Evolutionary conservation across 176 grass and related monocot genomes (phyloP), one percentile per base, ranked within the genome.

Genomic region (Urochloa ruziziensis): DNA sequence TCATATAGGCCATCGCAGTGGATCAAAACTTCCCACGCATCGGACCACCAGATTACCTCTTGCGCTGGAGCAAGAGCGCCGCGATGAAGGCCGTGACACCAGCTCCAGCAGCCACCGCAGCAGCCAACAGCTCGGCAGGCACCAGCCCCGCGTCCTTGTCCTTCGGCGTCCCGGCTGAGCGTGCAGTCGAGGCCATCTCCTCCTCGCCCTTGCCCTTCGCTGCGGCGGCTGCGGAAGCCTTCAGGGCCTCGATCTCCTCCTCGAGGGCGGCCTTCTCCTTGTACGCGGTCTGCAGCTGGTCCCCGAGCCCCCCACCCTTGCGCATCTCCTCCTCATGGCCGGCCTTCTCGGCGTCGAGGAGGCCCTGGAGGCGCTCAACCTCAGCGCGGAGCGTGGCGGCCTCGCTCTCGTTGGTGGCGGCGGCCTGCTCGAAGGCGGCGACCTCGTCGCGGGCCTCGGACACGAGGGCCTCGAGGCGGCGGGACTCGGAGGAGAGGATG

Each of bases 41-140:
- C 23, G 10, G 36, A 72, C 79, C 84, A 83, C 59, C 80, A 74
- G 66, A 83, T 90, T 85, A 91, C 81, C 81, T 85, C 85, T 88
- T 91, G 51, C 62, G 85, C 59, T 60, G 62, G 37, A 92, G 28
- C 59, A 82, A 32, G 53, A 86, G 43, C 10, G 58, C 66, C 0
- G 78, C 73, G 28, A 85, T 71, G 36, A 54, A 83, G 3, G 58
- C 86, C 5, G 82, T 78, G 33, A 39, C 67, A 21, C 79, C 83
- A 8, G 57, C 82, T 32, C 82, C 90, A 44, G 78, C 82, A 30
- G 90, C 86, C 56, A 59, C n/a, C 16, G 79, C 86, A 6, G 78
- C 83, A 7, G 84, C 88, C 73, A 82, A 46, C 47, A 66, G 40
- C 30, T 32, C 77, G 36, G 23, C 84, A 36, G 75, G 56, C 27